These are phyloP conservation scores for Globisporangium cystogenes DNA, from an alignment of 352 stramenopile genomes.

Conservation along the genomic window DNA sequence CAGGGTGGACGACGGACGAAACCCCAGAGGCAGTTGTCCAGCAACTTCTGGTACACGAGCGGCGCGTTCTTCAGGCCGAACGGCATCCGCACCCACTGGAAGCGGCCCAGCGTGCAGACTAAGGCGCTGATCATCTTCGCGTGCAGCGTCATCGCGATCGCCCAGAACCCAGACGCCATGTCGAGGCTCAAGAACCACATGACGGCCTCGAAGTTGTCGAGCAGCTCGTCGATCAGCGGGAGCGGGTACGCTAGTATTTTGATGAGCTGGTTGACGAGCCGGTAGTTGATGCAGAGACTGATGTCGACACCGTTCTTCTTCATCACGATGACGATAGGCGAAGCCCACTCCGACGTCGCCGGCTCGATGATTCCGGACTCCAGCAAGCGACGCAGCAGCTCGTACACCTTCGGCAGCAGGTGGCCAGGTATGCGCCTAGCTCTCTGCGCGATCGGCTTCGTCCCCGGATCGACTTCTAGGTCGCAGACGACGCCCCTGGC, in stretches of 20 bases:
- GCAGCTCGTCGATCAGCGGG: conserved; percentile 15
- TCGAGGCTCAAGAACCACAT: conserved; percentile 11
- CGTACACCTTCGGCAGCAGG: background rate
- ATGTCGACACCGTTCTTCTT: background rate
- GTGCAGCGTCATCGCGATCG: conserved; percentile 5
- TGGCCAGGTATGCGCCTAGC: background rate
- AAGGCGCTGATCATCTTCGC: conserved; percentile 15
- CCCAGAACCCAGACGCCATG: conserved; percentile 15
- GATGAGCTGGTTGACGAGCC: background rate
- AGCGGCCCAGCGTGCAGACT: conserved; percentile 16
- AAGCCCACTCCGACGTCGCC: background rate
- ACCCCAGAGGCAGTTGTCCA: conserved; percentile 14
- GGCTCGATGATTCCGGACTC: background rate
- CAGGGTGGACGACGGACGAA: too few relatives aligned
- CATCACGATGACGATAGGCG: background rate
- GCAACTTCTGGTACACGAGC: conserved; percentile 6
- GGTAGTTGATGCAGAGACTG: background rate
- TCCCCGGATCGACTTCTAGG: background rate
- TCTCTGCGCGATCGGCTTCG: background rate
- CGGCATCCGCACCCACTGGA: conserved; percentile 17
- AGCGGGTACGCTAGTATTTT: background rate
- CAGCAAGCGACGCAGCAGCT: background rate
- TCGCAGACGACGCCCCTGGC: background rate
- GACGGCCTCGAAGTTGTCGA: conserved; percentile 14
- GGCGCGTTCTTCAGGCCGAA: conserved; percentile 20